Evolutionary conservation across 2,329 filamentous ascomycete species (phyloP), one percentile per base, ranked within the genome.

Genomic region (Pestalotiopsis sp.): DNA sequence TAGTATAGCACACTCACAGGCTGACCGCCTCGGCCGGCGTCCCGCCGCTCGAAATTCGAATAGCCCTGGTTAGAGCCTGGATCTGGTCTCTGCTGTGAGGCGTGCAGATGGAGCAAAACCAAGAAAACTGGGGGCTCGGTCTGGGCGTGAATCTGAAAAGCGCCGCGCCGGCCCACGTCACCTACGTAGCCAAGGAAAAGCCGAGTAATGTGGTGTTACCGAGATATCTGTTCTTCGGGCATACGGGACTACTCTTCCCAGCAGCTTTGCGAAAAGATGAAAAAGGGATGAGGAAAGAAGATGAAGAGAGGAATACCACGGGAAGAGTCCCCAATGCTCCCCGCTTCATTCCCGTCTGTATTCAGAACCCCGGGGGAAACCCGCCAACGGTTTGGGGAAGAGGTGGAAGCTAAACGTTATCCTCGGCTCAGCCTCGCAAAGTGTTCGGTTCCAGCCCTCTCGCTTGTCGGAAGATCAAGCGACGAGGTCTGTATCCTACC

Each of bases 381-480:
- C 36, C 59, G 59, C 25, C 27, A 62, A 20, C 59, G 57, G 27
- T 27, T 62, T 36, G 25, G 59, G 13, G 27, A 41, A 62, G n/a
- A 36, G 13, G 27, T 62, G n/a, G 59, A 20, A 31, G 27, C 36
- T 36, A 39, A 52, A 25, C 23, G 23, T 23, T 66, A 57, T 36
- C 64, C 64, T 66, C 64, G 64, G 64, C 52, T 57, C 64, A 66
- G 64, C 64, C 64, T 56, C 64, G 27, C 39, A 64, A 62, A 20
- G 27, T 14, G 17, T 17, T 62, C 25, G 31, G 38, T 20, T 39
- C 38, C 62, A 25, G 20, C 20, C 31, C 27, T 39, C 23, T 66
- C 64, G 64, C 45, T 57, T 56, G 39, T 66, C 64, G 64, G 64
- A 20, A 57, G 49, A 66, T 20, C 12, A 57, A 56, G 36, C 23